Base-by-base conservation (phyloP, 345 rosid species). In the Raphanus raphanistrum region DNA sequence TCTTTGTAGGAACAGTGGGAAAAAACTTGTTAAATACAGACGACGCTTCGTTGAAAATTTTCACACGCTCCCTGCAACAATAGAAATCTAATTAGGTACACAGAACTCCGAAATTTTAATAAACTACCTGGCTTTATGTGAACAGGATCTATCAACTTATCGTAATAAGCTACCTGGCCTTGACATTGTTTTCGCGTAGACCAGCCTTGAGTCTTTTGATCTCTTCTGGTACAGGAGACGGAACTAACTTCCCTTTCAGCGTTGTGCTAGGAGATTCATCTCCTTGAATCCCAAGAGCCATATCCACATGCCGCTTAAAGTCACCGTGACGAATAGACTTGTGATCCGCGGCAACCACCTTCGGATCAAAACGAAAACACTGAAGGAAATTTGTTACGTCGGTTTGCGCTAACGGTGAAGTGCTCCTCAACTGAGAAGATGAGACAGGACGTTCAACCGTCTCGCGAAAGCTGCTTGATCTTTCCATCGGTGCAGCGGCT, bases 391-490 rank as follows among this genome's bases (percentile, higher is more conserved):
- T 90, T 54, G 81, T 72, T 75, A 90, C 88, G 67, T 94, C 98
- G 36, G 81, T 85, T 76, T 88, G 96, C 31, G 88, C 81, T 79
- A 85, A 76, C 26, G 79, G 73, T 73, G 90, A 81, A 83, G 85
- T 84, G 83, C 87, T 90, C 86, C 87, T 90, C 86, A n/a, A n/a
- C n/a, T n/a, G n/a, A n/a, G n/a, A n/a, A n/a, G n/a, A n/a, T n/a
- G n/a, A n/a, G n/a, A n/a, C n/a, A n/a, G 88, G 87, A 80, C 84
- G 86, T 81, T 89, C 98, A 84, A 84, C 78, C 75, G 86, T 82
- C 85, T 91, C 94, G 26, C 93, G 91, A 64, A 90, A 94, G 82
- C 92, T 90, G 75, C 93, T 82, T 5, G 97, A 89, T 87, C 93
- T 90, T 78, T 94, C 97, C 86, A 88, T 76, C 61, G 84, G 85